A percentile compares a stretch with the other conserved stretches of the same genome.
Evolutionary conservation across 1,139 yeast species (phyloP).

Genomic region (Candida gigantensis): DNA sequence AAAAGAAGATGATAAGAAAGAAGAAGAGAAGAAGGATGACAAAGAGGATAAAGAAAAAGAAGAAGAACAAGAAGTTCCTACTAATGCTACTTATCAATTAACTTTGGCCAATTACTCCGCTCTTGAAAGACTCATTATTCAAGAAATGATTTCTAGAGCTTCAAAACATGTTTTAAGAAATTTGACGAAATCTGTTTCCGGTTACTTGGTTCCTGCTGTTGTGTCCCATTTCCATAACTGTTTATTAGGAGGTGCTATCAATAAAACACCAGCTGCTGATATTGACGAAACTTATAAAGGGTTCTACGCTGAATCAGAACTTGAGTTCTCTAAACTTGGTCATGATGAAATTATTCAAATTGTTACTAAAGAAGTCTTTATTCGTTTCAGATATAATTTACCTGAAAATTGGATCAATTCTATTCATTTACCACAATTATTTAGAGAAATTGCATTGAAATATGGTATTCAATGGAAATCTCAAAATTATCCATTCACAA

Average conservation of each 20-base stretch:
- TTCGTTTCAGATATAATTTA: slow-evolving; percentile 64
- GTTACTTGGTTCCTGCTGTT: slow-evolving; percentile 55
- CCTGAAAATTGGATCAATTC: slow-evolving; percentile 47
- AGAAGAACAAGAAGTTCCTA: slow-evolving; percentile 29
- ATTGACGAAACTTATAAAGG: slow-evolving; percentile 44
- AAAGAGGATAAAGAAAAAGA: slow-evolving; percentile 28
- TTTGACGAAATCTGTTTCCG: slow-evolving; percentile 49
- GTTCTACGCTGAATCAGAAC: slow-evolving; percentile 45
- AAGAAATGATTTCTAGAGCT: slow-evolving; percentile 80
- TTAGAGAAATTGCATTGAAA: slow-evolving; percentile 73
- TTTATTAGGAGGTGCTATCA: slow-evolving; percentile 55
- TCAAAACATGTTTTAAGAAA: slow-evolving; percentile 71
- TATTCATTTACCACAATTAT: slow-evolving; percentile 46
- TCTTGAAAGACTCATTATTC: slow-evolving; percentile 50
- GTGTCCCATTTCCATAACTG: slow-evolving; percentile 76
- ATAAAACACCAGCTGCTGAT: slow-evolving; percentile 42
- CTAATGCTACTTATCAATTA: slow-evolving; percentile 47
- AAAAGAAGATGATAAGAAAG: slow-evolving; percentile 31
- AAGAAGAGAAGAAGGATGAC: slow-evolving; percentile 26
- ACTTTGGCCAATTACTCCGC: slow-evolving; percentile 44
- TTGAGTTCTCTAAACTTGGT: slow-evolving; percentile 47
- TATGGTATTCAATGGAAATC: slow-evolving; percentile 86
- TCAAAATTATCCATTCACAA: slow-evolving; percentile 52
- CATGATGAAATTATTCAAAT: slow-evolving; percentile 43
- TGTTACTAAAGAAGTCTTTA: slow-evolving; percentile 52